Evolutionary conservation across 192 early-diverging fungal genomes (phyloP), one percentile per base, ranked within the genome.

Genomic region (Piromyces finnis): DNA sequence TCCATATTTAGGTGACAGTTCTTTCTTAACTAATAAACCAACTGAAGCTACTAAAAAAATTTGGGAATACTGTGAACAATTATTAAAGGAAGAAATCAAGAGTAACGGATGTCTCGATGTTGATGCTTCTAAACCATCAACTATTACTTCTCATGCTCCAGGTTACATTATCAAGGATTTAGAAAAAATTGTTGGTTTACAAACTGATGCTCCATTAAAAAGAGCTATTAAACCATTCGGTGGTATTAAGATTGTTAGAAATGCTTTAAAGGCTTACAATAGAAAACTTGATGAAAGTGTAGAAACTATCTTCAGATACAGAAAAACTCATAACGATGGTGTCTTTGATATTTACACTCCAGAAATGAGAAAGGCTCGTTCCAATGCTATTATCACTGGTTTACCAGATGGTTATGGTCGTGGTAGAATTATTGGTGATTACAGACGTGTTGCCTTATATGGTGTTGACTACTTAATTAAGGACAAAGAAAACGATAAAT

Each of bases 401-500:
- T 83, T 82, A 39, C 81, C 81, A 32, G 81, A 82, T 35, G 81
- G 81, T 30, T 82, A 82, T 78, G 81, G 81, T 29, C 80, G 81
- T 77, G 81, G 81, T 27, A 80, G 81, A 30, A 82, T 82, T 32
- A 82, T 82, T 78, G 81, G 81, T 28, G 81, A 82, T 32, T 82
- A 82, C 81, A 80, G 81, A 29, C 81, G 81, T 28, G 81, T 82
- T 82, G 81, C 81, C 18, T 78, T 82, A 39, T 82, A 82, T 82
- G 82, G 82, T 59, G 29, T 82, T 30, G 82, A 82, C 26, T 51
- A 36, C 17, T 82, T 82, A 28, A 83, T 82, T 7, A 35, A 36
- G n/a, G 79, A 36, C n/a, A 82, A 82, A 11, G 3, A 80, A 30
- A 37, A 29, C 28, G 82, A 82, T 78, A 82, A 82, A 29, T 78